Conservation (phyloP, 75 land plant species). For the Ceratopteris richardii region DNA sequence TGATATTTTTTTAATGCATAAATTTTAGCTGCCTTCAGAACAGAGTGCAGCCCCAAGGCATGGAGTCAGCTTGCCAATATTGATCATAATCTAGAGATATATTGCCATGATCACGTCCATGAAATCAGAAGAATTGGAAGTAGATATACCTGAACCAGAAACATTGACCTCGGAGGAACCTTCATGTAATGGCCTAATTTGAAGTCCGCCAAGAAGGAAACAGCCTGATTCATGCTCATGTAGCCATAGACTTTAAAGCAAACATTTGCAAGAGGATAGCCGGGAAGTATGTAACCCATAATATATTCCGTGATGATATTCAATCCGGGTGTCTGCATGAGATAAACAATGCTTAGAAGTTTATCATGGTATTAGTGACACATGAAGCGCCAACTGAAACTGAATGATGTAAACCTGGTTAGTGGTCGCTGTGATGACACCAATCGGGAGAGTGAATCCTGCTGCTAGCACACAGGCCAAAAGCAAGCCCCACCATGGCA, state of each 20-base stretch:
- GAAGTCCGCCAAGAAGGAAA: slow-evolving; percentile 8
- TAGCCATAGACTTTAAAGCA: slow-evolving; percentile 19
- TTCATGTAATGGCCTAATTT: slow-evolving; percentile 16
- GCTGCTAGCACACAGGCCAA: slow-evolving; percentile 23
- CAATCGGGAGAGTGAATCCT: slow-evolving; percentile 29
- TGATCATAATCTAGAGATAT: no score
- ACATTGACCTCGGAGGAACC: slow-evolving; percentile 12
- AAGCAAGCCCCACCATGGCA: slow-evolving; percentile 35
- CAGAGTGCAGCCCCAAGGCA: no score
- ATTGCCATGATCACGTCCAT: no score
- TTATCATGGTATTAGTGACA: no score
- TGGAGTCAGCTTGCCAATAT: no score
- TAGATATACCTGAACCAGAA: slow-evolving; percentile 6
- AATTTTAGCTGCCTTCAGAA: no score
- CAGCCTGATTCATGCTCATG: slow-evolving; percentile 18
- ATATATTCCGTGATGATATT: slow-evolving; percentile 21
- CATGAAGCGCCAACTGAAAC: neutral
- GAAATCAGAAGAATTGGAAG: no score
- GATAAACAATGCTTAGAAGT: no score
- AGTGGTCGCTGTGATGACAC: slow-evolving; percentile 26
- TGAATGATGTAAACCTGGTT: slow-evolving; percentile 15
- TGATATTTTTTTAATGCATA: no score
- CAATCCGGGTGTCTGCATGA: slow-evolving; percentile 7
- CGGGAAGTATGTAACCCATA: slow-evolving; percentile 11
- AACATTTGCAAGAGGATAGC: slow-evolving; percentile 13